Evolutionary conservation across 106 monocot genomes (phyloP).

Genomic region (Amphibolis antarctica): DNA sequence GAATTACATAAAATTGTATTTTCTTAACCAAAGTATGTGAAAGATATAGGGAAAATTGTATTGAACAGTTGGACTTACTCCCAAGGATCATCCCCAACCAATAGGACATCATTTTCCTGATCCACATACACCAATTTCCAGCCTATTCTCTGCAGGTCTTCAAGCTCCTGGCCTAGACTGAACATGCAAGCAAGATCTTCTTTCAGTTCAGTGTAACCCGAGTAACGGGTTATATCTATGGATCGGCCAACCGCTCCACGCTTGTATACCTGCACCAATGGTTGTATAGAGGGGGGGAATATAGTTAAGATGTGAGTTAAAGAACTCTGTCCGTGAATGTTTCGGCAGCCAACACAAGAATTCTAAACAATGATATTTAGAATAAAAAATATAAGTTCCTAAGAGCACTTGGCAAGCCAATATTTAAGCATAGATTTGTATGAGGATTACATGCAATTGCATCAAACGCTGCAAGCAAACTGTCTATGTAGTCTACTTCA

Average conservation of each 20-base stretch:
- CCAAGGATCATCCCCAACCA: conserved; percentile 98
- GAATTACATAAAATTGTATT: no score
- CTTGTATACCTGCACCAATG: conserved; percentile 59
- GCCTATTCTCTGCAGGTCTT: conserved; percentile 72
- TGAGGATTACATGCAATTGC: no score
- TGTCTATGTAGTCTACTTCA: no score
- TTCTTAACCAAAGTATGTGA: no score
- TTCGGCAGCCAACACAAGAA: no score
- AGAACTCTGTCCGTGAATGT: background rate
- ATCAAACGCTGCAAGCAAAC: no score
- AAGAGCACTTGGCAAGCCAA: no score
- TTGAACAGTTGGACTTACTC: conserved; percentile 75
- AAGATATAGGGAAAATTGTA: background rate
- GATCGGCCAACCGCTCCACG: conserved; percentile 92
- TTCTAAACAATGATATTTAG: no score
- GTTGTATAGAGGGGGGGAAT: background rate
- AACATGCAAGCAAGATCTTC: conserved; percentile 95
- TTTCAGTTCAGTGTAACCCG: conserved; percentile 82
- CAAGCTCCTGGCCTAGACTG: conserved; percentile 83
- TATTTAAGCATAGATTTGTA: no score
- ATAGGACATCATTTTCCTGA: conserved; percentile 80
- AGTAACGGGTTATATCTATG: conserved; percentile 69
- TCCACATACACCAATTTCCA: conserved; percentile 99
- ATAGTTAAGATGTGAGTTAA: background rate
- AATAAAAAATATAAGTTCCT: no score